Evolutionary conservation across 2,329 filamentous ascomycete genomes (phyloP), one percentile per base, ranked within the genome.

Genomic region (Huntiella decipiens): DNA sequence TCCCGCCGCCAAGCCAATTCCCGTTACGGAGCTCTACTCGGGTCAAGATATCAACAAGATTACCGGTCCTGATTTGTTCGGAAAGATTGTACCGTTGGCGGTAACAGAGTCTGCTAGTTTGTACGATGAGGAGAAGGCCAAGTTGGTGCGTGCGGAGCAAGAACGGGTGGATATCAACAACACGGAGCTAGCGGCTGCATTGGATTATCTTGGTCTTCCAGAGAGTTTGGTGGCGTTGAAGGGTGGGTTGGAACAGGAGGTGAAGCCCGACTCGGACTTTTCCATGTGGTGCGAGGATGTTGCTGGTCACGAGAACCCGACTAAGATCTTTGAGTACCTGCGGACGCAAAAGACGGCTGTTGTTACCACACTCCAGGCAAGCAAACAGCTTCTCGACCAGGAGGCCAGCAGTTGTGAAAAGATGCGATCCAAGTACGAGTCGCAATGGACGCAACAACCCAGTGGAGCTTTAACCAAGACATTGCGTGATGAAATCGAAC

Each of bases 331-430:
- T 53, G 84, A 93, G 37, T 72, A 74, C 39, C 63, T 98, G 38
- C 77, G 79, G 52, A 70, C 74, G 19, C 82, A 91, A 54, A 93
- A 88, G 60, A 73, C 82, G 13, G 70, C 74, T 1, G 82, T 95
- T 10, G 60, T 84, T 19, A 67, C 69, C 2, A 73, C 77, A 2
- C 61, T 98, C 47, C 86, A 95, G 47, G 74, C 74, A 48, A 84
- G 84, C 54, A 77, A 79, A 46, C 93, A 93, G 59, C 82, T 92
- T 56, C 65, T 98, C 37, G 91, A 98, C 54, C 86, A 91, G 77
- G 91, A 98, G 60, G 92, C 96, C 63, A 92, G 84, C 47, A 84
- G 96, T 0, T 98, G 91, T 59, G 91, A 98, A 61, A 98, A 96
- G 67, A 98, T 98, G 91, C 76, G 91, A 40, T 92, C 86, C 10